Percentiles rank a stretch among this genome's conserved stretches.
These are phyloP conservation scores for Boletus subcaerulescens DNA, from an alignment of 768 basidiomycete genomes.

Conservation along the genomic window DNA sequence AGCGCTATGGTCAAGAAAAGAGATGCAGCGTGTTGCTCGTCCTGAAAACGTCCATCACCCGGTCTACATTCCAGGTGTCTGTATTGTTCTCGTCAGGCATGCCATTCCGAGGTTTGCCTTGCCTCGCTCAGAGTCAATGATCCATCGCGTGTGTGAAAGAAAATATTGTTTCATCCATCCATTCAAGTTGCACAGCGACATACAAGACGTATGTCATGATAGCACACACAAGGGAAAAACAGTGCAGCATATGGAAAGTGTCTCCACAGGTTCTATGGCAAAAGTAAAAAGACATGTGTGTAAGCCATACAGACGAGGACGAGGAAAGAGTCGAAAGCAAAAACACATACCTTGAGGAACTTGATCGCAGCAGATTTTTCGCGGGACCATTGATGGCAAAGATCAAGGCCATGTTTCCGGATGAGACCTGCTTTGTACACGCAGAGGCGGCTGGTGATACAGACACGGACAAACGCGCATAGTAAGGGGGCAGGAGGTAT, in stretches of 20 bases:
- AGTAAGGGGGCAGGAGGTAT: too few species aligned
- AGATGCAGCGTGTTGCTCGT: too few species aligned
- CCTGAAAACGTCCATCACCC: too few species aligned
- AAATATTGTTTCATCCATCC: too few species aligned
- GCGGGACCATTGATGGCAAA: constrained; percentile 98
- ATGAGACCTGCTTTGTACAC: constrained; percentile 97
- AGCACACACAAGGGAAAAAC: background rate
- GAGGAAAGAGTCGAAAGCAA: background rate
- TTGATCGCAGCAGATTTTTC: constrained; percentile 93
- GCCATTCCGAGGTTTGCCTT: too few species aligned
- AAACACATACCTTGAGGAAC: constrained; percentile 76
- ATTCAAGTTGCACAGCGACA: too few species aligned
- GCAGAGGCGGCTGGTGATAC: constrained; percentile 74
- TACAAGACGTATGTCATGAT: background rate
- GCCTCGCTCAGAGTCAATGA: too few species aligned
- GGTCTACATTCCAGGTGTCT: too few species aligned
- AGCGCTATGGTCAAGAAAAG: too few species aligned
- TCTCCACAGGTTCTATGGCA: constrained; percentile 46
- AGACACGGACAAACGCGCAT: background rate
- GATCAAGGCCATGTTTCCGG: constrained; percentile 94
- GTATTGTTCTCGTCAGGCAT: too few species aligned
- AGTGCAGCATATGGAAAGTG: background rate
- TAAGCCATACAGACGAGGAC: background rate
- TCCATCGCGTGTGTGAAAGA: too few species aligned
- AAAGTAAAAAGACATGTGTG: background rate